Percentiles rank a stretch among this genome's conserved stretches.
These are phyloP conservation scores for Aspergillus panamensis DNA, from an alignment of 495 filamentous ascomycete genomes.

Conservation along the genomic window DNA sequence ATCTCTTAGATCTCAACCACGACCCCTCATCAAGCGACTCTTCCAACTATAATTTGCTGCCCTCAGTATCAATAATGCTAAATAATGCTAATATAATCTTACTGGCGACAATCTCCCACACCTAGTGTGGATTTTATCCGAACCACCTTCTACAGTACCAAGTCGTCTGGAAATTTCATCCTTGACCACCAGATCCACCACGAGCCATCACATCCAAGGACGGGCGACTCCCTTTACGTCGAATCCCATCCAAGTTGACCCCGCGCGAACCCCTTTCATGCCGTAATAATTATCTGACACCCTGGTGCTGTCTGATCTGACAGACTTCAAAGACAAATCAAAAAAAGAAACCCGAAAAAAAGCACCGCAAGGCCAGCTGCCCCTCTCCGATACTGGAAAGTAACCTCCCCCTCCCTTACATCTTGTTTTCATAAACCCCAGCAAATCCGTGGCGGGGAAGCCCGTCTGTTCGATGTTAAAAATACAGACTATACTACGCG, in stretches of 20 bases:
- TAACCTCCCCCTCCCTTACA: constrained; percentile 3
- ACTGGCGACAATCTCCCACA: not conserved
- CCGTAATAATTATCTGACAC: constrained; percentile 2
- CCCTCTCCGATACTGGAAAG: not conserved
- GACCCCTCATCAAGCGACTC: not conserved
- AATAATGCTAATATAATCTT: not conserved
- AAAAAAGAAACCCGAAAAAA: not conserved
- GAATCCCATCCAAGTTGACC: constrained; percentile 8
- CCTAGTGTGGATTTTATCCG: constrained; percentile 14
- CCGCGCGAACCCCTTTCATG: constrained; percentile 8
- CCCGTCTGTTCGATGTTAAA: constrained; percentile 6
- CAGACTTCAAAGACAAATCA: not conserved
- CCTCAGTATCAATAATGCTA: not conserved
- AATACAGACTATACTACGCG: constrained; percentile 10
- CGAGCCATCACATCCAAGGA: constrained; percentile 12
- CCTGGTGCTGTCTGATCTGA: not conserved
- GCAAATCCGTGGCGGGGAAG: constrained; percentile 10
- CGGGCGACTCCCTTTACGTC: constrained; percentile 10
- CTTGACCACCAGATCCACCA: constrained; percentile 2
- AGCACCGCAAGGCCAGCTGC: not conserved
- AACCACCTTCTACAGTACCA: not conserved
- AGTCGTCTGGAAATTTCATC: constrained; percentile 11
- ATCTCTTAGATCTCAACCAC: not conserved
- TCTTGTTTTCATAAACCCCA: not conserved
- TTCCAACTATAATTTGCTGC: not conserved